Evolutionary conservation across 768 basidiomycete species (phyloP).

Genomic region (Hirschioporus abietinus): DNA sequence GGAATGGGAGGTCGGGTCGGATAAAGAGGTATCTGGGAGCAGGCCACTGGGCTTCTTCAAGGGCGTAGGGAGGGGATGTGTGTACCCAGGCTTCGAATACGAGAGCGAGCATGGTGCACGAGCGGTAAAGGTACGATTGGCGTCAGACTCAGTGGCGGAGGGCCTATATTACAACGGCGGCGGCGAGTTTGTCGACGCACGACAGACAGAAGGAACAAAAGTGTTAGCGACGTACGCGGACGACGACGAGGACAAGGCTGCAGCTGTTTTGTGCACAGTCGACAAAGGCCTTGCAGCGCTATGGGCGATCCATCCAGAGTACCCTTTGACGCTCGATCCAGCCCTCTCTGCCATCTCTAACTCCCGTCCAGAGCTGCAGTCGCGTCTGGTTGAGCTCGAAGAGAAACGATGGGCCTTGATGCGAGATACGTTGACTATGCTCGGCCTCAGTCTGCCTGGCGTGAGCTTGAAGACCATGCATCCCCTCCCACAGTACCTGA

Average conservation of each 20-base stretch:
- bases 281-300: constrained; percentile 47
- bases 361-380: not conserved
- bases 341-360: constrained; percentile 19
- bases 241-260: constrained; percentile 22
- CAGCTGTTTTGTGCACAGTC: constrained; percentile 32
- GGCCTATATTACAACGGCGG: constrained; percentile 42
- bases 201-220: constrained; percentile 16
- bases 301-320: constrained; percentile 57
- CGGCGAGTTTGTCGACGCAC: constrained; percentile 30
- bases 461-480: constrained; percentile 23
- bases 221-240: constrained; percentile 34
- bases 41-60: constrained; percentile 39
- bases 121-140: constrained; percentile 21
- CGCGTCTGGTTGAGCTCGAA: constrained; percentile 18
- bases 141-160: constrained; percentile 15
- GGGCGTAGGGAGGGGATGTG: constrained; percentile 34
- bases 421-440: constrained; percentile 27
- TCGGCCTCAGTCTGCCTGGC: constrained; percentile 41
- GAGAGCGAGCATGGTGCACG: constrained; percentile 36
- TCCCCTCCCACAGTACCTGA: constrained; percentile 58
- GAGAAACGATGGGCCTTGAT: constrained; percentile 27
- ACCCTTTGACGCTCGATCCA: constrained; percentile 38
- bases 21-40: constrained; percentile 28
- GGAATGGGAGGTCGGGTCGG: constrained; percentile 34
- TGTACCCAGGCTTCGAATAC: constrained; percentile 37